Evolutionary conservation across 179 eudicot species (phyloP).

Genomic region (Gypsophila paniculata): DNA sequence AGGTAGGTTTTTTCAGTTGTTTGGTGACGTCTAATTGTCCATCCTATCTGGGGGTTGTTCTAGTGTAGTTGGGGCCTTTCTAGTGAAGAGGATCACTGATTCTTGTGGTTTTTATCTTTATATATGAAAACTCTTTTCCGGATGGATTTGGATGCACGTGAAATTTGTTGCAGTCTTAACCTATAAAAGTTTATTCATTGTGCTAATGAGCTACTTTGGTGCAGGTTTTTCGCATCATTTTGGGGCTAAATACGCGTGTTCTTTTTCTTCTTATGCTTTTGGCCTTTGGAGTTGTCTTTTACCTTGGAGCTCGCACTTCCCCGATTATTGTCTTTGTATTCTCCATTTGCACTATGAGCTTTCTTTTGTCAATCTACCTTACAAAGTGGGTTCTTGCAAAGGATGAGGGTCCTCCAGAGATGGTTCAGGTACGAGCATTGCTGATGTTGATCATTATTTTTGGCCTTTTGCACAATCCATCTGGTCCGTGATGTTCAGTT

Average conservation of each 20-base stretch:
- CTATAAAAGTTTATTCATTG: background rate
- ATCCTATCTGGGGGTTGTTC: no score
- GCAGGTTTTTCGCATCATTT: constrained; percentile 77
- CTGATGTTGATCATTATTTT: background rate
- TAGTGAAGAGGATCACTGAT: background rate
- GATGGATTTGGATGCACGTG: background rate
- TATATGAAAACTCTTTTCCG: background rate
- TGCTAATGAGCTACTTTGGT: constrained; percentile 24
- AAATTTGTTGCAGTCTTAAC: no score
- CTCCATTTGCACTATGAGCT: constrained; percentile 80
- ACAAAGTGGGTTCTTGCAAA: constrained; percentile 94
- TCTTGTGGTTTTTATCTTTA: background rate
- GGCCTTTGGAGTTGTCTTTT: constrained; percentile 72
- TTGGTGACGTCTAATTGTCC: no score
- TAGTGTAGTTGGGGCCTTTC: background rate
- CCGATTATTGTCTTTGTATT: constrained; percentile 87
- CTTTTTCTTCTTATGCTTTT: constrained; percentile 68
- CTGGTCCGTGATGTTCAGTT: background rate
- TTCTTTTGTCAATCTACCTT: constrained; percentile 65
- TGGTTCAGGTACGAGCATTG: constrained; percentile 64
- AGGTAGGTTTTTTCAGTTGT: background rate
- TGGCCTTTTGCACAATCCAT: background rate
- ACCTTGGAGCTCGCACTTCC: constrained; percentile 88
- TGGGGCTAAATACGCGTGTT: constrained; percentile 74
- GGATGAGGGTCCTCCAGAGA: constrained; percentile 99